Evolutionary conservation across 768 basidiomycete genomes (phyloP).

Genomic region (Hemileccinum impolitum): DNA sequence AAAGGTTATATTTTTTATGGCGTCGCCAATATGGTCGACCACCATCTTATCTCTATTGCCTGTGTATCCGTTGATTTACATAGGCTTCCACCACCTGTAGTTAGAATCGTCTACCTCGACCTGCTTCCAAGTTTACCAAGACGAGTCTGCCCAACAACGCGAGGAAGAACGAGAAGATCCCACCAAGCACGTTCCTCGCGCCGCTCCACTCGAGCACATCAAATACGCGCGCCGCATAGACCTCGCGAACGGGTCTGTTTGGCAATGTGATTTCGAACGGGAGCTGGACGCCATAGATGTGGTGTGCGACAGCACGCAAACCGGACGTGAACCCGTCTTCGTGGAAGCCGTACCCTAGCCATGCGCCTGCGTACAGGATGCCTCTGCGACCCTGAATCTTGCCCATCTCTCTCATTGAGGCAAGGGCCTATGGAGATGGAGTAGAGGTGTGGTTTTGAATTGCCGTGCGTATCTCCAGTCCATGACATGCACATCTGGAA

Average conservation of each 20-base stretch:
- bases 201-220: slow-evolving; percentile 39
- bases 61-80: slow-evolving; percentile 8
- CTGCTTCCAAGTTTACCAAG: neutral
- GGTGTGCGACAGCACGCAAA: slow-evolving; percentile 32
- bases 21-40: neutral
- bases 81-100: neutral
- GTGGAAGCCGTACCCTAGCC: slow-evolving; percentile 77
- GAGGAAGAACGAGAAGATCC: slow-evolving; percentile 16
- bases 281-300: slow-evolving; percentile 29
- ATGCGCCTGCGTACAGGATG: slow-evolving; percentile 67
- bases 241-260: slow-evolving; percentile 26
- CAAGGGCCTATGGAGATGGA: slow-evolving; percentile 40
- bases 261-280: slow-evolving; percentile 45
- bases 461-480: neutral
- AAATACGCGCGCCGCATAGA: slow-evolving; percentile 34
- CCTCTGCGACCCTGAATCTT: slow-evolving; percentile 60
- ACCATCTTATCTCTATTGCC: neutral
- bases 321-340: slow-evolving; percentile 68
- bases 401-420: slow-evolving; percentile 49
- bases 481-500: no score
- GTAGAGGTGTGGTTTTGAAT: neutral
- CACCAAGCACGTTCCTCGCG: slow-evolving; percentile 30
- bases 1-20: neutral
- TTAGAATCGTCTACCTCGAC: neutral
- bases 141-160: slow-evolving; percentile 3